Evolutionary conservation across 1,139 yeast species (phyloP).

Genomic region (Kodamaea sp.): DNA sequence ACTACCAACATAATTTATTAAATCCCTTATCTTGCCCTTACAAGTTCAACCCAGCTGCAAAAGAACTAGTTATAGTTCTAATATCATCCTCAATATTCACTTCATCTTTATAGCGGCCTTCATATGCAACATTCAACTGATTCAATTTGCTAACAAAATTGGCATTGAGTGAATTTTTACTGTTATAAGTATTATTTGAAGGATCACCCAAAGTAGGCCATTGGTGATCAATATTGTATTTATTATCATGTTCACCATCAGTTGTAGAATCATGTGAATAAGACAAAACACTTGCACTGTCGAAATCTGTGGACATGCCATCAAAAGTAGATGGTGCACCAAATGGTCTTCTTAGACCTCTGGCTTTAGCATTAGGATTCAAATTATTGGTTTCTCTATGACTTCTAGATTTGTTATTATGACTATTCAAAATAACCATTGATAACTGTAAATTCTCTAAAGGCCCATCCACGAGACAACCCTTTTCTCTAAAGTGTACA

Average conservation of each 20-base stretch:
- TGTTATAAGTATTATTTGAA: constrained; percentile 14
- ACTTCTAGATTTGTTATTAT: constrained; percentile 3
- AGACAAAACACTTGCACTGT: constrained; percentile 48
- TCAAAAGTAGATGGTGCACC: constrained; percentile 5
- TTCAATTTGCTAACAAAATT: constrained; percentile 44
- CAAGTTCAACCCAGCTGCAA: constrained; percentile 38
- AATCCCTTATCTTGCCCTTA: neutral
- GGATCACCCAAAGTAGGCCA: constrained; percentile 36
- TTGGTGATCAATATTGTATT: constrained; percentile 11
- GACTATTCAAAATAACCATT: constrained; percentile 50
- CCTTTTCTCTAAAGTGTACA: constrained; percentile 75
- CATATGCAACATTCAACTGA: constrained; percentile 22
- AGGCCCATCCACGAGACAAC: constrained; percentile 91
- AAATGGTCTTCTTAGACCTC: constrained; percentile 1
- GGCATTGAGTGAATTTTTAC: constrained; percentile 29
- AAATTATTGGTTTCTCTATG: neutral
- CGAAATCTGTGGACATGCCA: constrained; percentile 28
- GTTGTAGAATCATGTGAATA: constrained; percentile 23
- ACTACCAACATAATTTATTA: neutral
- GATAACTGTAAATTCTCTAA: constrained; percentile 75
- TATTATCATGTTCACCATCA: neutral
- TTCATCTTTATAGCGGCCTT: constrained; percentile 20
- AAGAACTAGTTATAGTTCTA: constrained; percentile 42
- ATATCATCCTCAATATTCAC: constrained; percentile 45
- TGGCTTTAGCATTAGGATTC: neutral